A percentile compares a stretch with the other conserved stretches of the same genome.
phyloP scores from a whole-genome alignment of 192 early-diverging fungal genomes.

The Jimgerdemannia lactiflua region DNA sequence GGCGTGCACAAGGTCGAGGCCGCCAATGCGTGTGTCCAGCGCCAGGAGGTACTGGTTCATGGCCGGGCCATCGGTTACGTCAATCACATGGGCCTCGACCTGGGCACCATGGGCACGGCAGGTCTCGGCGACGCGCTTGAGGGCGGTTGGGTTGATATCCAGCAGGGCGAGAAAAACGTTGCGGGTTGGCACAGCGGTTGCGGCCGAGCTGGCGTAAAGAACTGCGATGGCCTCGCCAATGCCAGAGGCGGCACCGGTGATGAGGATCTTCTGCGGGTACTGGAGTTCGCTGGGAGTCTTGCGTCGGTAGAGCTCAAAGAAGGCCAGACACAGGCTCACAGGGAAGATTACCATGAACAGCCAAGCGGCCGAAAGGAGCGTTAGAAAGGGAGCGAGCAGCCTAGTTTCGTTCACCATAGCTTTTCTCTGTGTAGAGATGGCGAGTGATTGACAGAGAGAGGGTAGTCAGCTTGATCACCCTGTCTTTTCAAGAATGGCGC shows the following conservation, averaged over 20 bases:
- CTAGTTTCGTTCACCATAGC: too few species aligned
- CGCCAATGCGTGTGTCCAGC: conserved; percentile 12
- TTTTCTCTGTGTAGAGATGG: too few species aligned
- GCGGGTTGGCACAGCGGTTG: neutral
- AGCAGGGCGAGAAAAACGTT: conserved; percentile 4
- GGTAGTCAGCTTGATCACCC: too few species aligned
- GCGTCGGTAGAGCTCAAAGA: too few species aligned
- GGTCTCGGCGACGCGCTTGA: conserved; percentile 4
- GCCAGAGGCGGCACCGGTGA: conserved; percentile 28
- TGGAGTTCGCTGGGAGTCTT: too few species aligned
- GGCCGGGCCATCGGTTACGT: conserved; percentile 8
- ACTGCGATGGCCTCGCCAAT: conserved; percentile 23
- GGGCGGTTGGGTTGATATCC: conserved; percentile 8
- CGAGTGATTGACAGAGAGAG: too few species aligned
- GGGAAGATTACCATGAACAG: too few species aligned
- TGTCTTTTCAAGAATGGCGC: too few species aligned
- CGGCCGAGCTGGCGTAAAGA: conserved; percentile 7
- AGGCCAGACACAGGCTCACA: too few species aligned
- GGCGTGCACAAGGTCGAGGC: conserved; percentile 15
- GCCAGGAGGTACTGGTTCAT: conserved; percentile 14
- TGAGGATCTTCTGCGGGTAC: conserved; percentile 23
- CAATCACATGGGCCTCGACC: conserved; percentile 12
- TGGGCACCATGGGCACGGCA: conserved; percentile 5
- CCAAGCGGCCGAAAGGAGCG: too few species aligned
- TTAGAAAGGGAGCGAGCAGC: too few species aligned